These are phyloP conservation scores for Phytopythium kandeliae DNA, from an alignment of 352 stramenopile species.

Conservation along the genomic window DNA sequence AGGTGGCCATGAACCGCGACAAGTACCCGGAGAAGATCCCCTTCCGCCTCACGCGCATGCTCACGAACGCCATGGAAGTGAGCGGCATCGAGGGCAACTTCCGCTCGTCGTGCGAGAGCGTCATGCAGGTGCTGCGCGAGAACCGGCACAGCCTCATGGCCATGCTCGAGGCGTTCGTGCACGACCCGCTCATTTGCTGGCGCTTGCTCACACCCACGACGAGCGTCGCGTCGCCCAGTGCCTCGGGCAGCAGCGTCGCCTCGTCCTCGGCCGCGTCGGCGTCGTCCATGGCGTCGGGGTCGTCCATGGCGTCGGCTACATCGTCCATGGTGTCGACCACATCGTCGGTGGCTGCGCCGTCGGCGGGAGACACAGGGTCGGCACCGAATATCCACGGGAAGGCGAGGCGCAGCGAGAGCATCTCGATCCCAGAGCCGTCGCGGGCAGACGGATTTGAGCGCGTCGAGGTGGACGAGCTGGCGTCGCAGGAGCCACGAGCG, in stretches of 20 bases:
- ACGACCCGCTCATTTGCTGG: slow-evolving; percentile 99
- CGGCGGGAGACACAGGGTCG: not conserved
- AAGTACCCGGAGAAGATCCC: slow-evolving; percentile 99
- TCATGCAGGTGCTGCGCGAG: slow-evolving; percentile 96
- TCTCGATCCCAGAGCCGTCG: slow-evolving; percentile 40
- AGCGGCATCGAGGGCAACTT: slow-evolving; percentile 98
- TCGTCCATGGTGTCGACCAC: no score
- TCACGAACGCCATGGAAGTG: slow-evolving; percentile 98
- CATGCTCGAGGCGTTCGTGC: slow-evolving; percentile 99
- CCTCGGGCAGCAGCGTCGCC: slow-evolving; percentile 20
- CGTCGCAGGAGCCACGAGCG: not conserved
- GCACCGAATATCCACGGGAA: slow-evolving; percentile 3
- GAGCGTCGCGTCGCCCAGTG: slow-evolving; percentile 41
- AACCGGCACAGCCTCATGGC: slow-evolving; percentile 98
- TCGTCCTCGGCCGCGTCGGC: slow-evolving; percentile 28
- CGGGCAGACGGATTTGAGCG: slow-evolving; percentile 18
- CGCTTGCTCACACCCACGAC: slow-evolving; percentile 79
- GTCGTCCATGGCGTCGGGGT: slow-evolving; percentile 16
- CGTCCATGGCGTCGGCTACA: slow-evolving; percentile 8
- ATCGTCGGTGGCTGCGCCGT: not conserved
- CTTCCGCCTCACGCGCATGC: slow-evolving; percentile 98
- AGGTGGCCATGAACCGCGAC: slow-evolving; percentile 98
- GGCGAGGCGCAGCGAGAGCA: slow-evolving; percentile 40
- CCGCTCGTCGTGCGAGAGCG: slow-evolving; percentile 95
- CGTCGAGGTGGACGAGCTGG: slow-evolving; percentile 15